Evolutionary conservation across 2,329 filamentous ascomycete species (phyloP), one percentile per base, ranked within the genome.

Genomic region (Paramyrothecium sp.): DNA sequence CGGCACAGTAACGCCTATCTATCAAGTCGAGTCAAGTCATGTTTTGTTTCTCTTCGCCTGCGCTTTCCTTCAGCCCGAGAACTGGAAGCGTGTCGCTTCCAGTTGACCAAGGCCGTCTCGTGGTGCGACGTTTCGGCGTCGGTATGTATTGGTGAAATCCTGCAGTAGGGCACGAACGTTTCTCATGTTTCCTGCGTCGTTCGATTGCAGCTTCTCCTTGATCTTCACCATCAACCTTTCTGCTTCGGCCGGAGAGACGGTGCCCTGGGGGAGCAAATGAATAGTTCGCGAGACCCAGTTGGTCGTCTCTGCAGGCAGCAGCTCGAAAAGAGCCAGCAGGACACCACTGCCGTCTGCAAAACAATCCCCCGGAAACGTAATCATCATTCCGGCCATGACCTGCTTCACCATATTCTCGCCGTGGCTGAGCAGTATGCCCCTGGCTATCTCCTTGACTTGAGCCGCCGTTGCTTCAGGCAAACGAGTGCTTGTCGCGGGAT

Each of bases 331-430:
- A 3, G 89, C 88, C 59, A 99, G 85, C 54, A 99, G 77, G n/a
- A 97, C 91, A 4, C 92, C 93, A 52, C 92, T 97, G 17, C 92
- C 93, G 70, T 99, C 95, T 0, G 93, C 89, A 69, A 98, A 96
- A 75, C 93, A 97, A 72, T 98, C 95, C 48, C 91, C 86, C 0
- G 95, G 96, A 76, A 99, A 99, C 1, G 90, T 96, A 72, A 97
- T 97, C 94, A 99, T 98, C 93, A 99, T 96, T 59, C 95, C 95
- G 1, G 93, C 95, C 78, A 99, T 82, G 57, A 96, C 88, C 61
- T 93, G 90, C 74, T 97, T 94, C 8, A 95, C 88, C 26, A 99
- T 80, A 56, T 86, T 78, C 67, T 92, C 88, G 41, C 95, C 92
- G 61, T 92, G 87, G 1, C 81, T 77, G 2, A 81, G 62, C 22